These are phyloP conservation scores for Metschnikowia vanudenii DNA, from an alignment of 805 yeast species.

Conservation along the genomic window DNA sequence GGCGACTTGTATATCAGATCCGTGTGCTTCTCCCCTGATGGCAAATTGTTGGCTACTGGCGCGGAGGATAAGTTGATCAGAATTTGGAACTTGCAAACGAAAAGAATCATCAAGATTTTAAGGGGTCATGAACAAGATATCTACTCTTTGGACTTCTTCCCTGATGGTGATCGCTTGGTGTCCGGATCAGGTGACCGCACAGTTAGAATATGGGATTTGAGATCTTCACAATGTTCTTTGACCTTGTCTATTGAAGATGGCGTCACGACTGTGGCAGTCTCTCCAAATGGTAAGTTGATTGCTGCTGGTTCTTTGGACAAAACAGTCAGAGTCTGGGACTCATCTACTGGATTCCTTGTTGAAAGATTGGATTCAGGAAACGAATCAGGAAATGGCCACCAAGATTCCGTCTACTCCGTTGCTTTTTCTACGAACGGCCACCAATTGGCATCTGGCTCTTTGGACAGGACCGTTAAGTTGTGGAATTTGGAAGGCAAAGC, in stretches of 20 bases:
- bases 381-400: conserved; percentile 89
- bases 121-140: conserved; percentile 97
- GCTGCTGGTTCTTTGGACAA: conserved; percentile 97
- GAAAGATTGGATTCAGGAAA: conserved; percentile 90
- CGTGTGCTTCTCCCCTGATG: conserved; percentile 95
- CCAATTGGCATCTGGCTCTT: conserved; percentile 90
- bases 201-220: conserved; percentile 93
- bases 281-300: conserved; percentile 89
- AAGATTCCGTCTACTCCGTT: conserved; percentile 92
- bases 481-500: conserved; percentile 79
- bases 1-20: conserved; percentile 92
- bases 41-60: conserved; percentile 88
- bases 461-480: conserved; percentile 92
- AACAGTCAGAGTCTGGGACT: conserved; percentile 96
- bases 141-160: conserved; percentile 91
- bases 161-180: conserved; percentile 88
- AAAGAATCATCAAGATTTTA: conserved; percentile 80
- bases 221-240: conserved; percentile 82
- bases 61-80: conserved; percentile 88
- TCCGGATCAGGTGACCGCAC: conserved; percentile 97
- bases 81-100: conserved; percentile 90
- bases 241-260: conserved; percentile 95
- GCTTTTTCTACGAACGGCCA: conserved; percentile 89
- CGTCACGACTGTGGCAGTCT: conserved; percentile 95
- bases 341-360: conserved; percentile 84